These are phyloP conservation scores for Pseudogymnoascus sp. DNA, from an alignment of 2,329 filamentous ascomycete species.

Conservation along the genomic window DNA sequence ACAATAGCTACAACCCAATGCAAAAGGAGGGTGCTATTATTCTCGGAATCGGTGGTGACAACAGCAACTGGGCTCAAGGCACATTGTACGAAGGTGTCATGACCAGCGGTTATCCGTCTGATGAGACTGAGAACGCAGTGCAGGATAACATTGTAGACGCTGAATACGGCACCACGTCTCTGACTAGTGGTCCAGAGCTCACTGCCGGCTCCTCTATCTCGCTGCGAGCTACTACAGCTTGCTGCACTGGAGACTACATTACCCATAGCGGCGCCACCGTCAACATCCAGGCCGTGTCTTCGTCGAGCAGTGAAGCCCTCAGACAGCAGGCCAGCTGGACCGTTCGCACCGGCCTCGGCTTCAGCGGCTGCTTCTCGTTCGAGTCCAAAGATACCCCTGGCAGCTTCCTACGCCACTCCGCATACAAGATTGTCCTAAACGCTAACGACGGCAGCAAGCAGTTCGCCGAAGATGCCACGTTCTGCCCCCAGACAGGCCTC, in stretches of 20 bases:
- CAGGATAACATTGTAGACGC: slow-evolving; percentile 55
- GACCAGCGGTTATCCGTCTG: slow-evolving; percentile 53
- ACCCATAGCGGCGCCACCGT: slow-evolving; percentile 44
- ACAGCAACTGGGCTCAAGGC: slow-evolving; percentile 50
- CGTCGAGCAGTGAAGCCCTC: slow-evolving; percentile 41
- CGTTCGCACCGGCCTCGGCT: slow-evolving; percentile 47
- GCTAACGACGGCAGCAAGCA: slow-evolving; percentile 47
- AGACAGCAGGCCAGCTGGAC: slow-evolving; percentile 47
- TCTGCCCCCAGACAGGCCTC: slow-evolving; percentile 48
- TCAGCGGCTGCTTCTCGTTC: slow-evolving; percentile 52
- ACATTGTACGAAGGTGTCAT: slow-evolving; percentile 61
- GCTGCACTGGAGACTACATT: slow-evolving; percentile 47
- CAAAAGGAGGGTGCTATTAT: slow-evolving; percentile 57
- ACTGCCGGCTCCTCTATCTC: slow-evolving; percentile 44
- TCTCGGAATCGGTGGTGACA: slow-evolving; percentile 65
- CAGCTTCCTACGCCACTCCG: slow-evolving; percentile 48
- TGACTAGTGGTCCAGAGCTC: slow-evolving; percentile 42
- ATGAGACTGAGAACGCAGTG: slow-evolving; percentile 49
- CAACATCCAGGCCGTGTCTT: slow-evolving; percentile 47
- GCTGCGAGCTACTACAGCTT: slow-evolving; percentile 46
- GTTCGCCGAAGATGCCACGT: slow-evolving; percentile 55
- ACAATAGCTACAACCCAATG: slow-evolving; percentile 42
- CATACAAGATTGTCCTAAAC: slow-evolving; percentile 43
- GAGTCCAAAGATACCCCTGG: slow-evolving; percentile 51
- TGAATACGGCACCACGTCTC: slow-evolving; percentile 41